A percentile compares a stretch with the other conserved stretches of the same genome.
These are phyloP conservation scores for Carex myosuroides DNA, from an alignment of 176 grass and related monocot species.

Conservation along the genomic window DNA sequence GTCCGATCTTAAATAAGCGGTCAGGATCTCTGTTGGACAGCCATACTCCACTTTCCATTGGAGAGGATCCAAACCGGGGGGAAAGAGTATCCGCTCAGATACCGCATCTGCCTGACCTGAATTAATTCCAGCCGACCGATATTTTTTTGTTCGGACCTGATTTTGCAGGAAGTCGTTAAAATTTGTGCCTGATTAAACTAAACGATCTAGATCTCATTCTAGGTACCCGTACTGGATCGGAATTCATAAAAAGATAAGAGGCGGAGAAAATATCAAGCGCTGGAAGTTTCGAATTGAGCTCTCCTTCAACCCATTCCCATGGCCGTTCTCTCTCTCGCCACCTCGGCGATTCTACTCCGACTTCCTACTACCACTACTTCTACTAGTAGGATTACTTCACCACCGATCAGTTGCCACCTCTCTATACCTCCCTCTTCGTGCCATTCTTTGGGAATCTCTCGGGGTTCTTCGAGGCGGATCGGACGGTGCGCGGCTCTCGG, in stretches of 20 bases:
- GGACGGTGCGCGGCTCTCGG: slow-evolving; percentile 3
- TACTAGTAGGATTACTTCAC: not conserved
- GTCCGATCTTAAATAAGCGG: not conserved
- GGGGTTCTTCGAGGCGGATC: slow-evolving; percentile 13
- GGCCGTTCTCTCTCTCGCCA: not conserved
- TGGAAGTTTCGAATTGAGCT: not conserved
- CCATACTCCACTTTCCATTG: not conserved
- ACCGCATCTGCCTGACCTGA: no score
- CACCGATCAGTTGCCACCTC: not conserved
- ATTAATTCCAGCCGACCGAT: no score
- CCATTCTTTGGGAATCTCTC: not conserved
- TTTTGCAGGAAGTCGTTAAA: no score
- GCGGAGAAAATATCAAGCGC: not conserved
- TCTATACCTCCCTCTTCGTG: not conserved
- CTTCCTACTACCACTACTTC: not conserved
- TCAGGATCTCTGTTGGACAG: not conserved
- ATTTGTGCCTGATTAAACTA: no score
- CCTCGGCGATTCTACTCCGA: not conserved
- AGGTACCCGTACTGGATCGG: no score
- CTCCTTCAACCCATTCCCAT: not conserved
- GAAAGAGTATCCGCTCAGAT: no score
- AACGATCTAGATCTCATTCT: no score
- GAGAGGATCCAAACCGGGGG: not conserved
- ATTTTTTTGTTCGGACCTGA: no score
- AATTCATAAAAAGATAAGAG: not conserved